Base-by-base conservation (phyloP, 1,284 basidiomycete species). In the Ustilago esculenta region DNA sequence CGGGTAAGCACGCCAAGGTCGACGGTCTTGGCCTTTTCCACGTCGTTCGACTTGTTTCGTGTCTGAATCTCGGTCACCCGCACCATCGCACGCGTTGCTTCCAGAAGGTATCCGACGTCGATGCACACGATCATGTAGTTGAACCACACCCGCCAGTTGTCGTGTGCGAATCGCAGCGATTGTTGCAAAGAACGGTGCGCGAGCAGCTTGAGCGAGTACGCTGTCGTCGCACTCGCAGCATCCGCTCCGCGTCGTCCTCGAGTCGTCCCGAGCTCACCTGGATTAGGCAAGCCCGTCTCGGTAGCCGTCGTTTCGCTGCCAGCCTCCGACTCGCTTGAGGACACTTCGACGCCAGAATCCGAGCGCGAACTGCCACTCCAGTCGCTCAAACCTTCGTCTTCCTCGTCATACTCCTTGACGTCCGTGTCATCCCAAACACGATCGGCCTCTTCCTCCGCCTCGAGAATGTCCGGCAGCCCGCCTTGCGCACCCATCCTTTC, bases 81-180 rank as follows among this genome's bases (percentile, higher is more conserved):
- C 0, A 86, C 86, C 42, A 94, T 86, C 0, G 94, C 94, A 21
- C 92, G 89, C 48, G 88, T 89, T 0, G 93, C 90, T 81, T 99
- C 95, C 8, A 88, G 85, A 39, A 97, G 86, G 82, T 97, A 91
- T 7, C 94, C 95, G 14, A 97, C 90, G 76, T 98, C 93, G 82
- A 97, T 86, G 7, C 92, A 87, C 32, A 98, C 90, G 72, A 97
- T 85, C 90, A 94, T 95, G 85, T 94, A 98, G 84, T 99, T 99
- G 72, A 87, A 86, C 96, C 96, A 99, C 88, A 99, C 94, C 15
- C 92, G 87, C 95, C 95, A 98, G 77, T 94, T 94, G 48, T 93
- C 90, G 82, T 92, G 91, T 47, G 87, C 87, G 79, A 87, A 88
- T 71, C 89, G 90, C 57, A 98, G 86, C 4, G 94, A 93, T 70